Evolutionary conservation across 2,329 filamentous ascomycete species (phyloP).

Genomic region (Fusarium albidum): DNA sequence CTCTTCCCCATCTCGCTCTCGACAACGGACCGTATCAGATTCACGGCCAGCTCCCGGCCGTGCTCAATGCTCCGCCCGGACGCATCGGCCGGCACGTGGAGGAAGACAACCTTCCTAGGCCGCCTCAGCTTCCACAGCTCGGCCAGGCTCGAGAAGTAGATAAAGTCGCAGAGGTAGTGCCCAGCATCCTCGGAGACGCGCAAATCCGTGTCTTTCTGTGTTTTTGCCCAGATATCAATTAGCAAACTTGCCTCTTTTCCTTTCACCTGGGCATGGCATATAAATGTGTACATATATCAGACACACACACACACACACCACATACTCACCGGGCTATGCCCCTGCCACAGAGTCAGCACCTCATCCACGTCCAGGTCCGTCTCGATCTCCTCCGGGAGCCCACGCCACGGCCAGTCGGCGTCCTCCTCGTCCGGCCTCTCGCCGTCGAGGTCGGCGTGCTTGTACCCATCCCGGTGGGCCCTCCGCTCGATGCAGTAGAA

Average conservation of each 20-base stretch:
- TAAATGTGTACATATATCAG: too few species aligned
- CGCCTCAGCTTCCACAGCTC: constrained; percentile 58
- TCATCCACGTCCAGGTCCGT: constrained; percentile 67
- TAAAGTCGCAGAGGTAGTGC: constrained; percentile 80
- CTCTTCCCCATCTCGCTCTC: constrained; percentile 54
- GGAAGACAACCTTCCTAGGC: constrained; percentile 67
- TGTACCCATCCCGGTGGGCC: constrained; percentile 77
- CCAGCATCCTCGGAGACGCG: constrained; percentile 75
- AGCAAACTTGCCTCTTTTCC: constrained; percentile 1
- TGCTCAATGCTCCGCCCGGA: constrained; percentile 56
- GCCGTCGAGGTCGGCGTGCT: constrained; percentile 74
- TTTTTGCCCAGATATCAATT: constrained; percentile 17
- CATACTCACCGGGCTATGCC: constrained; percentile 57
- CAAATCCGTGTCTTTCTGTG: constrained; percentile 53
- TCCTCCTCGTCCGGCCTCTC: constrained; percentile 61
- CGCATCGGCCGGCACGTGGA: constrained; percentile 74
- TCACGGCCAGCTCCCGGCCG: constrained; percentile 61
- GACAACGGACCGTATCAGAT: constrained; percentile 65
- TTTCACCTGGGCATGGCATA: neutral
- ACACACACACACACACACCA: too few species aligned
- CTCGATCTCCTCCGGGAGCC: constrained; percentile 61
- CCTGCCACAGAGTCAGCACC: constrained; percentile 64
- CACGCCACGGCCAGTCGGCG: constrained; percentile 62
- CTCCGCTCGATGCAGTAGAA: constrained; percentile 76
- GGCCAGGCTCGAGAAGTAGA: constrained; percentile 75